Percentiles rank a stretch among this genome's conserved stretches.
These are phyloP conservation scores for Xylona heveae DNA, from an alignment of 495 filamentous ascomycete genomes.

Conservation along the genomic window DNA sequence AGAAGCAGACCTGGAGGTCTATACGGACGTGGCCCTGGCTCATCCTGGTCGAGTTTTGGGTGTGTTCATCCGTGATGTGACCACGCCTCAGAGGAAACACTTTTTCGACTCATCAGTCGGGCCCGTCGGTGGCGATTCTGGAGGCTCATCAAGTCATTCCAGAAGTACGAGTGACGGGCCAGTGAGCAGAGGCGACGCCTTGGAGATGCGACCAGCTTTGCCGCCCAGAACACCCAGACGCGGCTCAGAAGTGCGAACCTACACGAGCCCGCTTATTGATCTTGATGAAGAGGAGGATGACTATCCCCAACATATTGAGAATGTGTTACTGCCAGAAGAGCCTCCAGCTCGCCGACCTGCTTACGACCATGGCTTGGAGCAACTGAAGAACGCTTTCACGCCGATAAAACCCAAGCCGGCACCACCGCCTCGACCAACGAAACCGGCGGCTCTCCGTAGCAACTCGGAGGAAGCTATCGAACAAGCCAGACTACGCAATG, in stretches of 20 bases:
- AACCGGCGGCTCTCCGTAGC: slow-evolving; percentile 6
- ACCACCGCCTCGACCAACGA: slow-evolving; percentile 9
- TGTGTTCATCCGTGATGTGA: slow-evolving; percentile 89
- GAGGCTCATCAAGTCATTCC: neutral
- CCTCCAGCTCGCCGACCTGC: slow-evolving; percentile 3
- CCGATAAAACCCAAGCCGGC: slow-evolving; percentile 2
- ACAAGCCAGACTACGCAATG: neutral
- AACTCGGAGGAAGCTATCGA: neutral
- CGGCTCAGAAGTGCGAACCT: too few relatives aligned
- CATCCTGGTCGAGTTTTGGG: slow-evolving; percentile 65
- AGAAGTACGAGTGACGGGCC: neutral
- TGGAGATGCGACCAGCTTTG: neutral
- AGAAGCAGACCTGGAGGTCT: slow-evolving; percentile 91
- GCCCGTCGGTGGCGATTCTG: slow-evolving; percentile 12
- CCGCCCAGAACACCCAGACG: neutral
- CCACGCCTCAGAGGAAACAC: slow-evolving; percentile 40
- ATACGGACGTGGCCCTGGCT: slow-evolving; percentile 71
- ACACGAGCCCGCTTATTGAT: too few relatives aligned
- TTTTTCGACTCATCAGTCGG: slow-evolving; percentile 60
- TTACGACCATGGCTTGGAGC: slow-evolving; percentile 5
- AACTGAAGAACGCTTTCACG: slow-evolving; percentile 3
- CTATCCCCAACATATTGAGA: too few relatives aligned
- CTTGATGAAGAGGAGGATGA: too few relatives aligned
- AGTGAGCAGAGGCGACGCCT: neutral
- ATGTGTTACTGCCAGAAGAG: slow-evolving; percentile 1